Conservation (phyloP, 495 filamentous ascomycete species). For the Podospora appendiculata region DNA sequence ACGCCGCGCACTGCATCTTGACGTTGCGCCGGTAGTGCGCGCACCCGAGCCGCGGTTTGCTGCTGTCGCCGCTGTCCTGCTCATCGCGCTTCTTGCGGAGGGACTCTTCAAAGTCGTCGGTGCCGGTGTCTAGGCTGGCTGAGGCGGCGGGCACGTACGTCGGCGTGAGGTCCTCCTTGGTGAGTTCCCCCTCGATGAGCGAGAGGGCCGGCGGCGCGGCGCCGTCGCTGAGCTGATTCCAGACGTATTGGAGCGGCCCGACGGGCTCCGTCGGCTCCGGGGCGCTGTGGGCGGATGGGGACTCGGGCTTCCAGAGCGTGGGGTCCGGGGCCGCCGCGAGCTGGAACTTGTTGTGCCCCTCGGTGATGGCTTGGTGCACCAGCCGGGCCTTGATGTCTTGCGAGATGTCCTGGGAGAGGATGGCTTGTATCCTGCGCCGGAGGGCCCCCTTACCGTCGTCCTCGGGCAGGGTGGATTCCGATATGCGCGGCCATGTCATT, state of each 20-base stretch:
- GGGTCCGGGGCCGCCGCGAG: constrained; percentile 22
- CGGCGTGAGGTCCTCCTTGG: constrained; percentile 60
- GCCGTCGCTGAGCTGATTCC: constrained; percentile 26
- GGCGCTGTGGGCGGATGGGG: constrained; percentile 18
- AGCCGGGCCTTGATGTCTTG: constrained; percentile 69
- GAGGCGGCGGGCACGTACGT: constrained; percentile 48
- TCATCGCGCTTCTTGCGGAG: constrained; percentile 34
- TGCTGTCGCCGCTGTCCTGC: constrained; percentile 30
- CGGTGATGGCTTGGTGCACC: constrained; percentile 78
- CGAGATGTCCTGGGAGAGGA: constrained; percentile 58
- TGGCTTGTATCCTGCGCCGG: constrained; percentile 67
- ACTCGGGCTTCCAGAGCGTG: constrained; percentile 10
- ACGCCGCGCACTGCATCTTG: constrained; percentile 86
- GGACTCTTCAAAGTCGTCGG: constrained; percentile 10
- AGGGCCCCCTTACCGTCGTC: constrained; percentile 86
- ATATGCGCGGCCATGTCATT: not conserved
- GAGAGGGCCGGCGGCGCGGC: constrained; percentile 46
- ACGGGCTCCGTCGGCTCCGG: constrained; percentile 14
- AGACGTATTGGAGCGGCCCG: constrained; percentile 23
- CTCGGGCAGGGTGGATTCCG: constrained; percentile 52
- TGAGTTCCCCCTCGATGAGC: constrained; percentile 64
- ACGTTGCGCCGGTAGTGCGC: constrained; percentile 92
- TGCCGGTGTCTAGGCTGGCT: not conserved
- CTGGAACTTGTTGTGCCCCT: constrained; percentile 52
- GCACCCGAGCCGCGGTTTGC: constrained; percentile 57